Evolutionary conservation across 106 monocot species (phyloP), one percentile per base, ranked within the genome.

Genomic region (Acorus calamus): DNA sequence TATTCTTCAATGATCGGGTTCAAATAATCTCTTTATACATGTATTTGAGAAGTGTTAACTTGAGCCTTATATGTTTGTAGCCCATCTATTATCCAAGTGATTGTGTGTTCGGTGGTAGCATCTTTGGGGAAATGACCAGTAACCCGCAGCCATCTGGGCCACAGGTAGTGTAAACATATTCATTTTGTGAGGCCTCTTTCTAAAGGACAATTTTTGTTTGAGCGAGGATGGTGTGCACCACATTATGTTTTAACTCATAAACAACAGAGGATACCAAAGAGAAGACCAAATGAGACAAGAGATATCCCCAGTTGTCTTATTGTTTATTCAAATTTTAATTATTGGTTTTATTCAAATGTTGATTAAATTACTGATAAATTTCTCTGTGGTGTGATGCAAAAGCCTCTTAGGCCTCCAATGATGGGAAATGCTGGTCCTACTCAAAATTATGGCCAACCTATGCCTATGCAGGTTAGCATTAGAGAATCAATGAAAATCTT

Each of bases 71-170:
- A 28, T 28, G 28, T 28, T 28, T 28, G 28, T 28, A 28, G 28
- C 1, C 28, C 28, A 28, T 28, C 28, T 28, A 28, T 28, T 28
- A 28, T 28, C 28, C 28, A 28, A 28, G 28, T 28, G 28, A 28
- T 28, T 28, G 28, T 28, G 28, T 28, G 28, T 28, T 28, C 28
- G 28, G 28, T 28, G 28, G 28, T 28, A 1, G 28, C 28, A 28
- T 28, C 28, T 28, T 28, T 28, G 28, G 28, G 28, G 58, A 10
- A 65, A 89, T 89, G 85, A 75, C 85, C 7, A 76, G 73, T 73
- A 89, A 83, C 66, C 71, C 79, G 62, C 89, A 84, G 42, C 55
- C 85, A 69, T 74, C 89, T 69, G 85, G 80, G 53, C 59, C 78
- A 50, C 89, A 81, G 88, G 88, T 88, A 78, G 9, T 14, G 2